A percentile compares a stretch with the other conserved stretches of the same genome.
Conservation (phyloP, 2,329 filamentous ascomycete species). For the Venturia aucupariae region DNA sequence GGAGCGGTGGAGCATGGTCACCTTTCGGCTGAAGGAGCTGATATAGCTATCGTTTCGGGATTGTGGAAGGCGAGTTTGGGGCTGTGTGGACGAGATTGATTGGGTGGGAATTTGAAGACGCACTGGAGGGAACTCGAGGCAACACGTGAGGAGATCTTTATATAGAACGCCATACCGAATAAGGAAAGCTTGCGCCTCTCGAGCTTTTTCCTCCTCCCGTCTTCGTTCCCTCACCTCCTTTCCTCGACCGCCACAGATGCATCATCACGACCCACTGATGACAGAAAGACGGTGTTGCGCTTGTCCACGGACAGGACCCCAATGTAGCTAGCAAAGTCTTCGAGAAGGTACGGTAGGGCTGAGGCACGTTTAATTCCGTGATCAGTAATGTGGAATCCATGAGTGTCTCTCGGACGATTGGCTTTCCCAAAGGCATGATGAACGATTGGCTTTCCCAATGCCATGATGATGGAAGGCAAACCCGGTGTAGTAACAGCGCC, state of each 20-base stretch:
- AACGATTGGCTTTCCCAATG: too few relatives aligned
- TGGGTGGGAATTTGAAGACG: too few relatives aligned
- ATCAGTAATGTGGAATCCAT: neutral
- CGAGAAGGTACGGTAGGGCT: neutral
- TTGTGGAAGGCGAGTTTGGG: neutral
- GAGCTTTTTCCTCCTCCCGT: neutral
- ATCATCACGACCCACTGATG: neutral
- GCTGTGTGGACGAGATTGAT: neutral
- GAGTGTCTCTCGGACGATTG: neutral
- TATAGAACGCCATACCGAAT: neutral
- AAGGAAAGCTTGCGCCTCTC: neutral
- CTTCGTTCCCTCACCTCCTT: neutral
- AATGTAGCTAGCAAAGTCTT: neutral
- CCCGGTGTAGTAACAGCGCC: neutral
- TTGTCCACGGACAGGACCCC: neutral
- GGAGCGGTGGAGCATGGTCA: neutral
- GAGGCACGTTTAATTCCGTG: neutral
- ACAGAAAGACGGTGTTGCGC: neutral
- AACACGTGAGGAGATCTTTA: neutral
- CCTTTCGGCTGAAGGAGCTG: neutral
- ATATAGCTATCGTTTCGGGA: neutral
- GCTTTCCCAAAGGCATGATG: neutral
- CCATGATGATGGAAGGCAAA: neutral
- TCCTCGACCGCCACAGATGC: neutral
- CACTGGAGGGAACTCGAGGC: too few relatives aligned